Conservation (phyloP, 495 filamentous ascomycete species). For the Aspergillus cristatus region DNA sequence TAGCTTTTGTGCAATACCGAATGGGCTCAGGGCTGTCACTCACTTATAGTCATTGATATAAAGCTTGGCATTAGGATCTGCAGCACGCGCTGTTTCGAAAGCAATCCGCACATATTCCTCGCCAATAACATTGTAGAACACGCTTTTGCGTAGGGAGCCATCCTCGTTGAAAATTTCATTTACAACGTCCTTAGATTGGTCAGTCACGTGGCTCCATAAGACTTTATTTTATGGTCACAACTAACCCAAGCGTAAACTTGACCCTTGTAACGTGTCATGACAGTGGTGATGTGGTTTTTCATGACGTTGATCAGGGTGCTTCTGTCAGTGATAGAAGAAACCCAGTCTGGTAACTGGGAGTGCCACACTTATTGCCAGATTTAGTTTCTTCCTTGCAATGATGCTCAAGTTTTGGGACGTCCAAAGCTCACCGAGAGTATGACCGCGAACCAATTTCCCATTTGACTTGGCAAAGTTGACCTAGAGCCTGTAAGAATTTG, state of each 20-base stretch:
- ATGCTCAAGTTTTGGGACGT: background rate
- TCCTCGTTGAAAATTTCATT: slow-evolving; percentile 65
- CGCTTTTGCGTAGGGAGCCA: slow-evolving; percentile 46
- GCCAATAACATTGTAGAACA: slow-evolving; percentile 49
- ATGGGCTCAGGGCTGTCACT: too few relatives aligned
- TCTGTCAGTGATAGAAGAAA: slow-evolving; percentile 35
- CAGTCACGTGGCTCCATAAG: too few relatives aligned
- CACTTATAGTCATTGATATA: slow-evolving; percentile 54
- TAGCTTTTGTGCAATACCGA: too few relatives aligned
- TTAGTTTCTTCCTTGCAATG: slow-evolving; percentile 1
- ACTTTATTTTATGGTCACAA: too few relatives aligned
- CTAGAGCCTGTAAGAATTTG: slow-evolving; percentile 5
- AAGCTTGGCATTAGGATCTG: slow-evolving; percentile 50
- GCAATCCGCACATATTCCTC: slow-evolving; percentile 50
- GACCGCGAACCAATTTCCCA: slow-evolving; percentile 40
- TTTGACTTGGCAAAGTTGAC: slow-evolving; percentile 40
- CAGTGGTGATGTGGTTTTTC: slow-evolving; percentile 19
- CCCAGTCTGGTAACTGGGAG: slow-evolving; percentile 45
- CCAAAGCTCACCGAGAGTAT: slow-evolving; percentile 32
- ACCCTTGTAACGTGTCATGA: slow-evolving; percentile 27
- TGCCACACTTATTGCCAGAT: slow-evolving; percentile 38
- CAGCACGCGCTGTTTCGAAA: slow-evolving; percentile 43
- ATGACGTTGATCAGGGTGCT: slow-evolving; percentile 31
- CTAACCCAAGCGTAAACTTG: slow-evolving; percentile 41
- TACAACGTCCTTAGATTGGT: slow-evolving; percentile 63